Base-by-base conservation (phyloP, 164 flowering plant species). In the Macadamia integrifolia region DNA sequence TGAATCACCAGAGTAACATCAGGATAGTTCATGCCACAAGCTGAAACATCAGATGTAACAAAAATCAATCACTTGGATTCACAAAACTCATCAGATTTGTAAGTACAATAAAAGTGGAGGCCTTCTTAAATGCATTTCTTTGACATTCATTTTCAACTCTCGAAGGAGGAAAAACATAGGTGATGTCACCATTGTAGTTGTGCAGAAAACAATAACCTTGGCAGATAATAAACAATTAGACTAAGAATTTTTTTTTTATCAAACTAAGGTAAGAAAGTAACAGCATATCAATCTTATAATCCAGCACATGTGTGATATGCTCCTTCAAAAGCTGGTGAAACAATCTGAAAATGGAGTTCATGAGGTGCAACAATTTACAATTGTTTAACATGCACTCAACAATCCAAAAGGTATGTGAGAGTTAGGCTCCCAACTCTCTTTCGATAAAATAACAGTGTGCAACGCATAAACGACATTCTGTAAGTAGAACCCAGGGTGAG, bases 11-110 rank as follows among this genome's bases (percentile, higher is more conserved):
- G 75, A 58, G 98, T 87, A 64, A 92, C 96, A 84, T 92, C 94
- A 60, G 98, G 99, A 80, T 90, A 92, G 74, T 90, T 82, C 85
- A 90, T 80, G 71, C 97, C 98, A 61, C 96, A 92, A 55, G 99
- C 76, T 55, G 98, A 89, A 68, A 92, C 94, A 85, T 92, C 96
- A 49, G 98, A 92, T 32, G 97, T 85, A 48, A 92, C 76, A 49
- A 95, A 90, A 81, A 89, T 83, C 72, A 88, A 58, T 48, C 82
- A 74, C 70, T 85, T 90, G 40, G 96, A 80, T 71, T 84, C 91
- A 75, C 78, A 84, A 71, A 95, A 92, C 76, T 95, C 97, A 53
- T 88, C 94, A 70, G 92, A 83, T 59, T 91, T 69, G 59, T 90
- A 87, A 66, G 87, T 76, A 14, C 96, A 85, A 67, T 79, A 83